Evolutionary conservation across 73 alveolate genomes (phyloP).

Genomic region (Paramecium sonneborni): DNA sequence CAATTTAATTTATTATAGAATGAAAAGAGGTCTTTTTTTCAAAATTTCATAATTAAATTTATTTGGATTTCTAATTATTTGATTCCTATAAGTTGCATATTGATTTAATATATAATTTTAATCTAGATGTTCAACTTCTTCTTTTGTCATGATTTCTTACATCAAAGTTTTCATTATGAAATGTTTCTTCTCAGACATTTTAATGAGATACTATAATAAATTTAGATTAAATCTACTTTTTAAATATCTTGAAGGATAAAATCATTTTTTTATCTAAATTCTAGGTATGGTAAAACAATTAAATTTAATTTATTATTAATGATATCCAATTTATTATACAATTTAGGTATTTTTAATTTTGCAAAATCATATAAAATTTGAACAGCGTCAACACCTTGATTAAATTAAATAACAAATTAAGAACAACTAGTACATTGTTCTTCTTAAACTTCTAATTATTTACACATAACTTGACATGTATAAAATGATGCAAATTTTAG

Average conservation of each 20-base stretch:
- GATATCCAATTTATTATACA: neutral
- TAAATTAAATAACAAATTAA: neutral
- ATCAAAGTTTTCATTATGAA: neutral
- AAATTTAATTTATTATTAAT: neutral
- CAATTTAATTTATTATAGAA: slow-evolving; percentile 29
- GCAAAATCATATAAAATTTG: slow-evolving; percentile 16
- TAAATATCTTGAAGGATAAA: slow-evolving; percentile 10
- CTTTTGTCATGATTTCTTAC: neutral
- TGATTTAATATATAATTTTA: neutral
- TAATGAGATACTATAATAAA: neutral
- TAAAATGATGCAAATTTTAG: neutral
- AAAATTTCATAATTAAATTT: slow-evolving; percentile 44
- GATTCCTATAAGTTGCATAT: slow-evolving; percentile 15
- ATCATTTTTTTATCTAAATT: slow-evolving; percentile 12
- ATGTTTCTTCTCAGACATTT: neutral
- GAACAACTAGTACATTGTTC: neutral
- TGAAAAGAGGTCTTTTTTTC: slow-evolving; percentile 47
- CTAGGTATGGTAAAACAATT: neutral
- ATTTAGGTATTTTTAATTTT: neutral
- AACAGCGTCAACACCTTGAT: neutral
- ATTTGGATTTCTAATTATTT: slow-evolving; percentile 41
- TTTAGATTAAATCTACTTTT: neutral
- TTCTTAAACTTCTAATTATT: slow-evolving; percentile 32
- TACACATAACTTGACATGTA: neutral
- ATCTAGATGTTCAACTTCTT: slow-evolving; percentile 15